A percentile compares a stretch with the other conserved stretches of the same genome.
Evolutionary conservation across 441 rosid species (phyloP).

Genomic region (Hypseocharis bilobata): DNA sequence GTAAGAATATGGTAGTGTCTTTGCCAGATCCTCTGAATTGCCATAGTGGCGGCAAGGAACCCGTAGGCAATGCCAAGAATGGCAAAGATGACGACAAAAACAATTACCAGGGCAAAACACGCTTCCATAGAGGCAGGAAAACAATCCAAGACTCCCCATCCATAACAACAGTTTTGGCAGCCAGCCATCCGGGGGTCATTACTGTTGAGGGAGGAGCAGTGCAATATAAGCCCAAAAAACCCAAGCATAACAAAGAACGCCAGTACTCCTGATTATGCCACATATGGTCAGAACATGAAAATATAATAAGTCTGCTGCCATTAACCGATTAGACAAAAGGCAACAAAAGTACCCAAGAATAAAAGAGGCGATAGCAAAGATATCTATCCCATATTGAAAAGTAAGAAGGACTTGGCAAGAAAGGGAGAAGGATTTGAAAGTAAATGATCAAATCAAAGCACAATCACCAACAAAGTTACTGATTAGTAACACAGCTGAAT

Average conservation of each 20-base stretch:
- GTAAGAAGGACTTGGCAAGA: not conserved
- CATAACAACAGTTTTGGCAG: conserved; percentile 94
- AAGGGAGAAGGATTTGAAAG: not conserved
- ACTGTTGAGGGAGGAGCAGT: conserved; percentile 66
- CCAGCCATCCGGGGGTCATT: conserved; percentile 89
- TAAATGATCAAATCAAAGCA: not conserved
- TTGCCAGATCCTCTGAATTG: conserved; percentile 92
- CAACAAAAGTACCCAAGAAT: not conserved
- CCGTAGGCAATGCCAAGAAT: conserved; percentile 90
- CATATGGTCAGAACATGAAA: conserved; percentile 8
- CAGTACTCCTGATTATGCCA: conserved; percentile 51
- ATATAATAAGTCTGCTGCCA: not conserved
- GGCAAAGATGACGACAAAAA: conserved; percentile 78
- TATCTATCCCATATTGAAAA: not conserved
- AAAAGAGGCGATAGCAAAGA: not conserved
- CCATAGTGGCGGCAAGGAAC: conserved; percentile 90
- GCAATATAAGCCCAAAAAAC: conserved; percentile 72
- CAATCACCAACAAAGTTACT: not conserved
- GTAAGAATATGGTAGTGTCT: conserved; percentile 87
- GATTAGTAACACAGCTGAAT: not conserved
- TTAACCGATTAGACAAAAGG: not conserved
- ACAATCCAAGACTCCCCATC: conserved; percentile 90
- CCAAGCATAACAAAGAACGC: conserved; percentile 86
- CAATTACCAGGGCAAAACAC: conserved; percentile 70
- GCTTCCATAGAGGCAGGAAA: conserved; percentile 97